A percentile compares a stretch with the other conserved stretches of the same genome.
phyloP scores from a whole-genome alignment of 2,329 filamentous ascomycete species.

The Clonostachys sp. region DNA sequence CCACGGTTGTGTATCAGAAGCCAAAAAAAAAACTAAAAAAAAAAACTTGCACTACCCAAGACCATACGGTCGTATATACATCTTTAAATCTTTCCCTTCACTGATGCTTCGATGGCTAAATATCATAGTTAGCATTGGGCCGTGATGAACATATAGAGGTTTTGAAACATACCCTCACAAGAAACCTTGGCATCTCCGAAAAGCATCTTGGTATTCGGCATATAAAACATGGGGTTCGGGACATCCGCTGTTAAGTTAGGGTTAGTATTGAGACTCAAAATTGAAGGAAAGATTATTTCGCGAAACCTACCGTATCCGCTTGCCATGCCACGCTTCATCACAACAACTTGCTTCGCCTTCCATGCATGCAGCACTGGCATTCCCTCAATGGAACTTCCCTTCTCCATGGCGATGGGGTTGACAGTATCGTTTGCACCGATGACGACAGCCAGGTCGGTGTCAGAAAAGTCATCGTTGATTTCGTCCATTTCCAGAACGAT shows the following conservation, averaged over 20 bases:
- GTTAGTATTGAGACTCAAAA: neutral
- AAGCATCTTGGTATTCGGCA: slow-evolving; percentile 84
- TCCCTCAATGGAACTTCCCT: slow-evolving; percentile 78
- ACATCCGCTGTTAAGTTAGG: slow-evolving; percentile 61
- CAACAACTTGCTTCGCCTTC: slow-evolving; percentile 89
- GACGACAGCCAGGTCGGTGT: slow-evolving; percentile 82
- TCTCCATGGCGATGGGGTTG: slow-evolving; percentile 83
- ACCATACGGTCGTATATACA: neutral
- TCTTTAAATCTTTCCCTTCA: slow-evolving; percentile 23
- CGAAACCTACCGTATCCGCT: slow-evolving; percentile 70
- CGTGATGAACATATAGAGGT: neutral
- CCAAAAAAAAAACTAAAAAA: slow-evolving; percentile 2
- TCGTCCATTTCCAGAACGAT: slow-evolving; percentile 95
- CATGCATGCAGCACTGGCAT: slow-evolving; percentile 92
- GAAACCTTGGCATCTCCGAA: slow-evolving; percentile 86
- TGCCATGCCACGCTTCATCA: slow-evolving; percentile 90
- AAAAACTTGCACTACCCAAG: slow-evolving; percentile 1
- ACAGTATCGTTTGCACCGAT: slow-evolving; percentile 93
- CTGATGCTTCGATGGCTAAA: slow-evolving; percentile 32
- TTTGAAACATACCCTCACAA: slow-evolving; percentile 61
- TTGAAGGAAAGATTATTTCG: neutral
- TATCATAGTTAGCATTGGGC: slow-evolving; percentile 12
- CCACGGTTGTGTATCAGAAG: too few species aligned
- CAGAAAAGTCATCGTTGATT: slow-evolving; percentile 86
- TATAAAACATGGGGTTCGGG: slow-evolving; percentile 90